Conservation (phyloP, 2,329 filamentous ascomycete genomes). For the Rachicladosporium sp. region DNA sequence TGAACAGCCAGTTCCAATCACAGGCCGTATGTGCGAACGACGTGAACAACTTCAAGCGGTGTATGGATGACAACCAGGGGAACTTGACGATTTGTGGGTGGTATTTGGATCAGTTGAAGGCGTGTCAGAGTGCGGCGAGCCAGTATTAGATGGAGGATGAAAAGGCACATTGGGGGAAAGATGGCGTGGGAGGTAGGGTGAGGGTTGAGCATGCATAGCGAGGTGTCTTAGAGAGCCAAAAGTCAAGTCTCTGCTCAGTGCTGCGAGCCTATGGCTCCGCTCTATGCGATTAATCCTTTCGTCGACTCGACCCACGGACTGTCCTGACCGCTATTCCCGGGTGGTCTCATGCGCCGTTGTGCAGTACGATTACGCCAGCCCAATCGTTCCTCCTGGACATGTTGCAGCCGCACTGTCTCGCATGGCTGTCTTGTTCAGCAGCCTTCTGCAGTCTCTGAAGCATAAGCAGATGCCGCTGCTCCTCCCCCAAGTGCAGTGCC, state of each 20-base stretch:
- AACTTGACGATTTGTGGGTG: constrained; percentile 83
- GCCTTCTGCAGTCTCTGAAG: background rate
- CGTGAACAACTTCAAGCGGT: constrained; percentile 77
- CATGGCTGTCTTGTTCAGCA: background rate
- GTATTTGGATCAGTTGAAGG: constrained; percentile 50
- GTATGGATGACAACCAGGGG: constrained; percentile 89
- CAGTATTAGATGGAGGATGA: constrained; percentile 30
- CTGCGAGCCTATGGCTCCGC: too few relatives aligned
- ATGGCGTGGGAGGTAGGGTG: background rate
- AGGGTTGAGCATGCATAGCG: background rate
- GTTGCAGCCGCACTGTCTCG: background rate
- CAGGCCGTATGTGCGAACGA: constrained; percentile 56
- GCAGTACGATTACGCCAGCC: constrained; percentile 1
- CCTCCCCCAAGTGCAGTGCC: background rate
- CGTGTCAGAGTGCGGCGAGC: constrained; percentile 35
- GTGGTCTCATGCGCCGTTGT: background rate
- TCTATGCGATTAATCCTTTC: too few relatives aligned
- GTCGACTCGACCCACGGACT: too few relatives aligned
- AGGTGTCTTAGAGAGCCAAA: background rate
- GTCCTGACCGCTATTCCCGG: background rate
- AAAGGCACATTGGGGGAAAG: background rate
- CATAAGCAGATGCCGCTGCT: background rate
- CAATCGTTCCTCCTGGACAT: background rate
- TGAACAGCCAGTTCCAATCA: constrained; percentile 27
- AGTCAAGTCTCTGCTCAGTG: too few relatives aligned